Conservation (phyloP, 1,284 basidiomycete genomes). For the Cutaneotrichosporon sp. region DNA sequence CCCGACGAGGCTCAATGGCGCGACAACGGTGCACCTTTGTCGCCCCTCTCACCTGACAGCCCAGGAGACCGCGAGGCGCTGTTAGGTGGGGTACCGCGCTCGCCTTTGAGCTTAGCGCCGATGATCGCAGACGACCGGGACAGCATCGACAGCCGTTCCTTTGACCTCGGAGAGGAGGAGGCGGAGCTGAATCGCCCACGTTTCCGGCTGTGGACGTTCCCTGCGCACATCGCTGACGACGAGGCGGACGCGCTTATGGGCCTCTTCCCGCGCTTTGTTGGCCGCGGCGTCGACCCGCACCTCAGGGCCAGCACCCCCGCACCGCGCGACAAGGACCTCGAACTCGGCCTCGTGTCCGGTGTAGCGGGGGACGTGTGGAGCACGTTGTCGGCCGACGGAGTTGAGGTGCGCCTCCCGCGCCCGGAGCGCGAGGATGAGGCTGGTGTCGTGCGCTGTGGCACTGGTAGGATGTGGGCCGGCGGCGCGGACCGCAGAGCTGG, state of each 20-base stretch:
- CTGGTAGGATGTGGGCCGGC: constrained; percentile 47
- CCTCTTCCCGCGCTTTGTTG: constrained; percentile 36
- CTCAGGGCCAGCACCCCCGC: constrained; percentile 34
- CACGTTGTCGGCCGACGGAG: constrained; percentile 25
- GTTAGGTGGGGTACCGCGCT: neutral
- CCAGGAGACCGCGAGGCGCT: neutral
- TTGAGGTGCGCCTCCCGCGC: constrained; percentile 28
- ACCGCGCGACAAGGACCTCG: constrained; percentile 30
- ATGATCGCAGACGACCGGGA: constrained; percentile 8
- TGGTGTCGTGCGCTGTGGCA: constrained; percentile 42
- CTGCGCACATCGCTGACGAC: constrained; percentile 42
- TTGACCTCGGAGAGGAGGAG: constrained; percentile 29
- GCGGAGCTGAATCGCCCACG: constrained; percentile 43
- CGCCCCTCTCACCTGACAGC: neutral
- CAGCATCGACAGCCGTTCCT: constrained; percentile 6
- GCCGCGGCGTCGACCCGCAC: constrained; percentile 25
- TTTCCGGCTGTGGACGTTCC: constrained; percentile 47
- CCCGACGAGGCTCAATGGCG: neutral
- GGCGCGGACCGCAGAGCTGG: constrained; percentile 30
- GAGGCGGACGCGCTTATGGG: constrained; percentile 38
- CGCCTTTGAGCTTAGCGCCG: neutral
- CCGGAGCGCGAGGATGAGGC: constrained; percentile 34
- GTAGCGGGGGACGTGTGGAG: constrained; percentile 26
- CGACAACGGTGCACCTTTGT: neutral
- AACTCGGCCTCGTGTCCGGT: constrained; percentile 26